Evolutionary conservation across 441 rosid species (phyloP), one percentile per base, ranked within the genome.

Genomic region (Erodium texanum): DNA sequence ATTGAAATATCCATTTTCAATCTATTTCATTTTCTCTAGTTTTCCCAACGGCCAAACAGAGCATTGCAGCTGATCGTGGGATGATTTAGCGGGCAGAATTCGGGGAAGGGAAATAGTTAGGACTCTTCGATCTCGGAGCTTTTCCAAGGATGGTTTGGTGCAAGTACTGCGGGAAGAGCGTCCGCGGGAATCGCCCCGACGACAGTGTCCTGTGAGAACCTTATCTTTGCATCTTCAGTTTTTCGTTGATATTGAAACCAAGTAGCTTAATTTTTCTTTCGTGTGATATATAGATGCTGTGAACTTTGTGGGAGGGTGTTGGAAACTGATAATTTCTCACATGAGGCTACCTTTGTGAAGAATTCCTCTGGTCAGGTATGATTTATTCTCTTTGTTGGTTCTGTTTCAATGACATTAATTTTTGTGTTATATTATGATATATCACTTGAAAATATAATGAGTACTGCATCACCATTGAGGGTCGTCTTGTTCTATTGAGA

Each of bases 121-220:
- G 43, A 9, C 43, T 38, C 14, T 38, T 38, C 43, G 43, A 8
- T 38, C 12, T 9, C 43, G 43, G 43, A 38, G 43, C 43, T 38
- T 10, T 9, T 38, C 43, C 43, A 48, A 48, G 54, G 14, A 61
- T 61, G 64, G 64, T 61, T n/a, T 61, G 34, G 32, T 61, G 64
- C 14, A 61, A 24, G 14, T 23, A 61, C n/a, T 61, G 64, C 34
- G 64, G 2, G 18, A 61, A 61, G 34, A 61, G 34, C 64, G 64
- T 24, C 64, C 14, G 64, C 34, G 64, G 64, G 34, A 24, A 6
- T 24, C 64, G 64, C 32, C 64, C 64, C 34, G 64, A 61, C 64
- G 64, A 61, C 64, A 61, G 64, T 61, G 34, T 24, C 32, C 64
- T 61, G 64, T 61, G 16, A 61, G 64, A 12, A 24, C 64, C 63